Evolutionary conservation across 1,284 basidiomycete species (phyloP), one percentile per base, ranked within the genome.

Genomic region (Moniliella sp.): DNA sequence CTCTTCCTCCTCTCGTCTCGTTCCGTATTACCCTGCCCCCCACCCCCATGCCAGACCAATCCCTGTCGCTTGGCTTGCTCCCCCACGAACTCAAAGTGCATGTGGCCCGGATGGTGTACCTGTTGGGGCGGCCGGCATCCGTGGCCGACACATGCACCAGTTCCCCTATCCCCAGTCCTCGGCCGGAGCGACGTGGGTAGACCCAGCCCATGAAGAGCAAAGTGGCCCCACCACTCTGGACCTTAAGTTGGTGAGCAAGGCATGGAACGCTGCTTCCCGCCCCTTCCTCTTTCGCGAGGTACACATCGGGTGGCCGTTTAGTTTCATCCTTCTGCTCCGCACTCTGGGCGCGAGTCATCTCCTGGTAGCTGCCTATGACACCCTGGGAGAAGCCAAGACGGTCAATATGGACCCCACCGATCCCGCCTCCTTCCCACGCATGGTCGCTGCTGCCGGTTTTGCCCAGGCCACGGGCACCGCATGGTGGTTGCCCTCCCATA

Each of bases 231-330:
- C n/a, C n/a, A n/a, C n/a, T n/a, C n/a, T n/a, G n/a, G n/a, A n/a
- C n/a, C n/a, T n/a, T n/a, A n/a, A n/a, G 34, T 51, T 57, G n/a
- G 48, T 50, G 29, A 54, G 44, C 36, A 39, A 40, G 12, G 40
- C 50, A 4, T 52, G 56, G 31, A 51, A 51, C 29, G 34, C 43
- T 25, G 45, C 51, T 26, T 50, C 56, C 1, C 37, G 51, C 16
- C 50, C 52, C 5, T 42, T 59, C 7, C 37, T 59, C 12, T 56
- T 51, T 34, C 32, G 56, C 9, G 37, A 53, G 15, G 42, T 59
- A 18, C 53, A 56, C 29, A 51, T 59, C 35, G 56, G 48, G 2
- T 35, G 57, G 2, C 56, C 56, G 0, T 49, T 50, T 35, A 45
- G 45, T 31, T 59, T 59, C 39, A 43, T 48, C 26, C 33, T 51